These are phyloP conservation scores for Diaporthe velutina DNA, from an alignment of 2,329 filamentous ascomycete genomes.

Conservation along the genomic window DNA sequence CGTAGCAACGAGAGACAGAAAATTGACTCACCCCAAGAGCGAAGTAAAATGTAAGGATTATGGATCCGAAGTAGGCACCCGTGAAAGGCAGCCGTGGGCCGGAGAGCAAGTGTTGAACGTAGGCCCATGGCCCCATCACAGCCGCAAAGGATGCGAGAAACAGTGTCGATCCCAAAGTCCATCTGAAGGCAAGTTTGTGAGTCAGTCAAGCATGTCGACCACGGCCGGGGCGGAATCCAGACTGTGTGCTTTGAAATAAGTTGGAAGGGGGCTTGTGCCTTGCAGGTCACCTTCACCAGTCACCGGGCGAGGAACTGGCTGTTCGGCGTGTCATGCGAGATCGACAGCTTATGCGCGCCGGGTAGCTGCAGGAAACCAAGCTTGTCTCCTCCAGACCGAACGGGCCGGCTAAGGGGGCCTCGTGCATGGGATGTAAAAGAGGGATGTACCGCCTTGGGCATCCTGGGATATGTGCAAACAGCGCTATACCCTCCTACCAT, in stretches of 20 bases:
- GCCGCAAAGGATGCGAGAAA: conserved; percentile 95
- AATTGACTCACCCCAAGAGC: conserved; percentile 83
- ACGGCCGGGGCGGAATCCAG: background rate
- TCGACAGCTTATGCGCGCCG: conserved; percentile 49
- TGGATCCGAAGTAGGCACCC: conserved; percentile 93
- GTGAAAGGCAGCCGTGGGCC: conserved; percentile 91
- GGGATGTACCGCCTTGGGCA: conserved; percentile 25
- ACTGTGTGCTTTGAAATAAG: conserved; percentile 3
- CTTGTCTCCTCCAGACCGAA: conserved; percentile 38
- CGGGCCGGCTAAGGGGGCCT: conserved; percentile 31
- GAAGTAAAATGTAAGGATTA: conserved; percentile 90
- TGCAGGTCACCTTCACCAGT: conserved; percentile 44
- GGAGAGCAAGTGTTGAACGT: conserved; percentile 87
- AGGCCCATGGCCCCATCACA: conserved; percentile 90
- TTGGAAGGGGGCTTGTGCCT: conserved; percentile 38
- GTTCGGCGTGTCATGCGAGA: conserved; percentile 44
- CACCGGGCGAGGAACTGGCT: conserved; percentile 41
- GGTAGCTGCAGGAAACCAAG: conserved; percentile 51
- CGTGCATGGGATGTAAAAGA: conserved; percentile 35
- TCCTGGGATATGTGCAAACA: conserved; percentile 4
- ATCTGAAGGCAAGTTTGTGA: conserved; percentile 67
- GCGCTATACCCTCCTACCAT: conserved; percentile 20
- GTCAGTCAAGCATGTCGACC: conserved; percentile 19
- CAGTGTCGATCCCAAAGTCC: conserved; percentile 91
- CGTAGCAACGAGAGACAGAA: background rate